Conservation (phyloP, 371 early-diverging fungal genomes). For the Syncephalastrum sp. region DNA sequence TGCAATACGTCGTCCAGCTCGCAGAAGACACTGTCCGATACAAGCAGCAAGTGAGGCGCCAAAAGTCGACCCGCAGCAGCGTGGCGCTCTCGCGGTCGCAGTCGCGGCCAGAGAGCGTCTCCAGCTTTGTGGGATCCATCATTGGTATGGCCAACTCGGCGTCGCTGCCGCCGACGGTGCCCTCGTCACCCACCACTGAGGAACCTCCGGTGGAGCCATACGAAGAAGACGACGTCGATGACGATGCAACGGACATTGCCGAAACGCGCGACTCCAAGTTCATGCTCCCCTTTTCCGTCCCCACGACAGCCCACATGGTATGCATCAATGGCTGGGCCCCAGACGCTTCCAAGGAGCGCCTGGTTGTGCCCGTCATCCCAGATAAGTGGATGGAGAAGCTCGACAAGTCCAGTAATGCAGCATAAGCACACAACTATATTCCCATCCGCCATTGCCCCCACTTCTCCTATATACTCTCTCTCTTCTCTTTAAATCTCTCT, state of each 20-base stretch:
- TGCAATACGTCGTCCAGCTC: conserved; percentile 65
- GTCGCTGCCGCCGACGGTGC: conserved; percentile 18
- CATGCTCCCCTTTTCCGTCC: conserved; percentile 54
- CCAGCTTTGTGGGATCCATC: conserved; percentile 30
- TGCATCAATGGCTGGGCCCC: conserved; percentile 30
- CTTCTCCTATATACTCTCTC: too few species aligned
- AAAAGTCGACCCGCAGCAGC: conserved; percentile 3
- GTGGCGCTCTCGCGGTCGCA: conserved; percentile 33
- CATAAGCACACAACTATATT: conserved; percentile 5
- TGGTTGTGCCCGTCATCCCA: conserved; percentile 42
- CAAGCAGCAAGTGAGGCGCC: conserved; percentile 49
- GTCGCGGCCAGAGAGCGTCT: conserved; percentile 33
- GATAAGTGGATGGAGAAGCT: conserved; percentile 27
- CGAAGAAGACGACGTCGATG: conserved; percentile 33
- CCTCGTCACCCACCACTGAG: conserved; percentile 16
- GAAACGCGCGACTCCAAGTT: conserved; percentile 49
- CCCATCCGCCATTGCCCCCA: background rate
- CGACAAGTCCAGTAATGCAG: conserved; percentile 12
- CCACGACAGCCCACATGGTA: conserved; percentile 33
- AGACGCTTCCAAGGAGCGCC: conserved; percentile 28
- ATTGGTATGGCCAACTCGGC: conserved; percentile 21
- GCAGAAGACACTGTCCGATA: conserved; percentile 61
- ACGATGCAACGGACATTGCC: conserved; percentile 33
- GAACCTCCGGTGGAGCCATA: conserved; percentile 15
- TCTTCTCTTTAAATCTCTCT: too few species aligned